Percentiles rank a stretch among this genome's conserved stretches.
These are phyloP conservation scores for Saccharomyces hybrid DNA, from an alignment of 1,139 yeast genomes.

Conservation along the genomic window DNA sequence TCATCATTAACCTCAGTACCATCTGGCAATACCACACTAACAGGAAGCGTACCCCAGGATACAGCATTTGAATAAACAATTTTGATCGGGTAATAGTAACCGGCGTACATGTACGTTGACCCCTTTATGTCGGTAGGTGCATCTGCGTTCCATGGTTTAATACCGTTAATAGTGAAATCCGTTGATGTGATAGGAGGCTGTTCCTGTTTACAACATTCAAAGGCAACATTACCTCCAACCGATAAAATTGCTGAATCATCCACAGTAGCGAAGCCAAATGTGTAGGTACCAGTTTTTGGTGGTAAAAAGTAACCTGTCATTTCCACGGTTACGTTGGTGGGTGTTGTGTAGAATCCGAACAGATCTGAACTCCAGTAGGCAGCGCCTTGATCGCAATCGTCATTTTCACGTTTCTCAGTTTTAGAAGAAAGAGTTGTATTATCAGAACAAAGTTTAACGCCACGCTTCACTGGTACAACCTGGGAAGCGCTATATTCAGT, in stretches of 20 bases:
- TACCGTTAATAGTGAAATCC: slow-evolving; percentile 8
- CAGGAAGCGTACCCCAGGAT: background rate
- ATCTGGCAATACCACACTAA: background rate
- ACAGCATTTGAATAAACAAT: slow-evolving; percentile 14
- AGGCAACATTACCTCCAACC: slow-evolving; percentile 26
- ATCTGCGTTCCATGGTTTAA: slow-evolving; percentile 6
- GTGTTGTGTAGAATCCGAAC: slow-evolving; percentile 1
- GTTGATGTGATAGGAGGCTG: slow-evolving; percentile 3
- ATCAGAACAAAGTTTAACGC: background rate
- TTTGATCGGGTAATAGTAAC: slow-evolving; percentile 27
- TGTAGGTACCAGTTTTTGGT: slow-evolving; percentile 23
- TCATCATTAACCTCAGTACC: background rate
- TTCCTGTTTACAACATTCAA: slow-evolving; percentile 26
- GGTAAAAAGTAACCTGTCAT: slow-evolving; percentile 28
- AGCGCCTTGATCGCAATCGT: background rate
- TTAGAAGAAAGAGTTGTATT: background rate
- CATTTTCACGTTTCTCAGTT: background rate
- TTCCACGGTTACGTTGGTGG: slow-evolving; percentile 18
- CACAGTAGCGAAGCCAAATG: slow-evolving; percentile 14
- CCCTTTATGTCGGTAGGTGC: background rate
- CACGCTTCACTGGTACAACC: background rate
- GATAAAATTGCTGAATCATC: slow-evolving; percentile 29
- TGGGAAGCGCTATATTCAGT: background rate
- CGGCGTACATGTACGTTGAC: slow-evolving; percentile 5
- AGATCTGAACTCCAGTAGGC: slow-evolving; percentile 1